A percentile compares a stretch with the other conserved stretches of the same genome.
Evolutionary conservation across 495 filamentous ascomycete species (phyloP).

Genomic region (Lasiosphaeriaceae sp.): DNA sequence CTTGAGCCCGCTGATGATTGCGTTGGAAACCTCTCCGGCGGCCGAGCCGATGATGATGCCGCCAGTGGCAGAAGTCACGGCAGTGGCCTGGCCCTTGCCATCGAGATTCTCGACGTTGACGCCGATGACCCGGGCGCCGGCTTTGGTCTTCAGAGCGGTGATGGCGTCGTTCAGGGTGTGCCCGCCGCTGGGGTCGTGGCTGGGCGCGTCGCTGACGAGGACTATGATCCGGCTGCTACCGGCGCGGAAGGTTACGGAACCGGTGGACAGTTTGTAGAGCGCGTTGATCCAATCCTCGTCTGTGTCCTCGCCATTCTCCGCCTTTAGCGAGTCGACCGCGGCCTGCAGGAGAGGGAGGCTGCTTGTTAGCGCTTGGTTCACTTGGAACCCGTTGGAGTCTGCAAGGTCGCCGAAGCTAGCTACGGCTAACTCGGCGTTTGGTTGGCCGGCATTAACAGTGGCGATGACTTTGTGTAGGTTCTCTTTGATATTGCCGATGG

Average conservation of each 20-base stretch:
- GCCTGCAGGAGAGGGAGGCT: constrained; percentile 1
- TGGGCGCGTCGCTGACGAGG: constrained; percentile 9
- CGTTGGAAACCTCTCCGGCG: neutral
- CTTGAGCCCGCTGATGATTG: constrained; percentile 10
- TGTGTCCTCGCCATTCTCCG: neutral
- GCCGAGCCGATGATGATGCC: constrained; percentile 5
- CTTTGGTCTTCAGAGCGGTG: neutral
- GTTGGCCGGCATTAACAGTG: constrained; percentile 2
- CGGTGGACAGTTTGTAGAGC: constrained; percentile 5
- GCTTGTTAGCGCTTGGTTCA: constrained; percentile 1
- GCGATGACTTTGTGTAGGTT: constrained; percentile 6
- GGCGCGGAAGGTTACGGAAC: constrained; percentile 6
- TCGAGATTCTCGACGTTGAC: constrained; percentile 5
- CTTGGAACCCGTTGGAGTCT: constrained; percentile 8
- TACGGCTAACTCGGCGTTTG: constrained; percentile 9
- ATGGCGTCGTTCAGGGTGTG: neutral
- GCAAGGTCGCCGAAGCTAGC: constrained; percentile 9
- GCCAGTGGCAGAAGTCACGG: constrained; percentile 5
- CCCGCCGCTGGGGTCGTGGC: constrained; percentile 5
- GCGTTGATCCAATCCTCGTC: constrained; percentile 13
- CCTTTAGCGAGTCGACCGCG: constrained; percentile 2
- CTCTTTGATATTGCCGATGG: constrained; percentile 10
- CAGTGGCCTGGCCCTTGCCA: neutral
- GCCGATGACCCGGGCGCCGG: constrained; percentile 7
- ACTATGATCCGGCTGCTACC: constrained; percentile 8